Evolutionary conservation across 164 flowering plant genomes (phyloP), one percentile per base, ranked within the genome.

Genomic region (Hamamelis virginiana): DNA sequence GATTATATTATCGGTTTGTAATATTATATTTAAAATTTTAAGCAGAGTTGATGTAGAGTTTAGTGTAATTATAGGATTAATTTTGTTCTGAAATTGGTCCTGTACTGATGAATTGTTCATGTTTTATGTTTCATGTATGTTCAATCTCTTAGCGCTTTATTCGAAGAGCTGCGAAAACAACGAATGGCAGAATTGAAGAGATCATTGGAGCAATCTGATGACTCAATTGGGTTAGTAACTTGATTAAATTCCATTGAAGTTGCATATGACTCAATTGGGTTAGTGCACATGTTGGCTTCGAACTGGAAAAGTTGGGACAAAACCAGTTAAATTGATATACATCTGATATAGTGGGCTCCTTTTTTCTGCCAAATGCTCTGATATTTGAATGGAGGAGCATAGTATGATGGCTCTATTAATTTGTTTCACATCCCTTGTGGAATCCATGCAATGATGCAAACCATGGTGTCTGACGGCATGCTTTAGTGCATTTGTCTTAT

Each of bases 171-270:
- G 46, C 75, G 88, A 62, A 86, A 84, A 77, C 80, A 75, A 66
- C 80, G 96, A 58, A 85, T 91, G 65, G 87, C 73, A 23, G 94
- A 90, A 73, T 58, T 94, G 73, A 87, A 73, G 75, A 81, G 73
- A 38, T 91, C 87, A 71, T 74, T 94, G 66, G 93, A 85, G 80
- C 77, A 69, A 64, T 89, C 97, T 16, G 92, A 91, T 47, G 89
- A 81, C 72, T 87, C 96, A 56, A 94, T 91, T 65, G 97, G 92
- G 98, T 93, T 13, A 70, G 87, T 79, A n/a, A 43, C 48, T 69
- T 65, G 21, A 12, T 60, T 26, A 14, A 13, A 33, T 72, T 62
- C 46, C 15, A 19, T 41, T 69, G 25, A 8, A 41, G 33, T 53
- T 53, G 38, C 38, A 21, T 52, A 52, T 33, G 27, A 53, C 3